Evolutionary conservation across 306 rosid genomes (phyloP).

Genomic region (Argentina anserina): DNA sequence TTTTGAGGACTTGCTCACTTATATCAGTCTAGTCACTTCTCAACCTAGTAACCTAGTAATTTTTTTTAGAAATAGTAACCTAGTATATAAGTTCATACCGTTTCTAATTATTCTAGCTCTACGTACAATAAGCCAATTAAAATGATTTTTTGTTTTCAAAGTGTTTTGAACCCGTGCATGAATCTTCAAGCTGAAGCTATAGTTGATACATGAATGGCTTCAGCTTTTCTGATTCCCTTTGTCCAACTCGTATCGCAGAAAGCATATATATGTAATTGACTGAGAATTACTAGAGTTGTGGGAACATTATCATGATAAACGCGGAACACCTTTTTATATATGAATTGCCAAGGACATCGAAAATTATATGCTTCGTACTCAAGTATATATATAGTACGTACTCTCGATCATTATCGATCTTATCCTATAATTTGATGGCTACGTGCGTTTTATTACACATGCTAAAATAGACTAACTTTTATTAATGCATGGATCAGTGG

Average conservation of each 20-base stretch:
- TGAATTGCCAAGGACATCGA: not conserved
- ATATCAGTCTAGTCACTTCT: no score
- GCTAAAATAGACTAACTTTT: not conserved
- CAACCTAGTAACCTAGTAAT: no score
- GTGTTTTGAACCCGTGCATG: not conserved
- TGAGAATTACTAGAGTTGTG: slow-evolving; percentile 18
- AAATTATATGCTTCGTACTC: not conserved
- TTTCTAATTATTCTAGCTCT: no score
- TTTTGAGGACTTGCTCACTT: no score
- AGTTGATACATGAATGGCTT: slow-evolving; percentile 8
- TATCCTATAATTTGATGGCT: not conserved
- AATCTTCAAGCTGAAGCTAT: not conserved
- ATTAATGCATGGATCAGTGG: not conserved
- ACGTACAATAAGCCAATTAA: no score
- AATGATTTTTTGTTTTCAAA: no score
- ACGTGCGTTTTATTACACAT: not conserved
- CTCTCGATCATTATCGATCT: no score
- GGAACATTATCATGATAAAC: slow-evolving; percentile 9
- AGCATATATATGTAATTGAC: slow-evolving; percentile 22
- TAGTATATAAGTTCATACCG: no score
- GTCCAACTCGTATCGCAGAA: slow-evolving; percentile 11
- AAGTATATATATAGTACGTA: no score
- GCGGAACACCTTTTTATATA: not conserved
- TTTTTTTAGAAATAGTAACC: no score
- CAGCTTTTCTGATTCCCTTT: slow-evolving; percentile 37